Base-by-base conservation (phyloP, 305 asterid species). In the Fraxinus angustifolia region DNA sequence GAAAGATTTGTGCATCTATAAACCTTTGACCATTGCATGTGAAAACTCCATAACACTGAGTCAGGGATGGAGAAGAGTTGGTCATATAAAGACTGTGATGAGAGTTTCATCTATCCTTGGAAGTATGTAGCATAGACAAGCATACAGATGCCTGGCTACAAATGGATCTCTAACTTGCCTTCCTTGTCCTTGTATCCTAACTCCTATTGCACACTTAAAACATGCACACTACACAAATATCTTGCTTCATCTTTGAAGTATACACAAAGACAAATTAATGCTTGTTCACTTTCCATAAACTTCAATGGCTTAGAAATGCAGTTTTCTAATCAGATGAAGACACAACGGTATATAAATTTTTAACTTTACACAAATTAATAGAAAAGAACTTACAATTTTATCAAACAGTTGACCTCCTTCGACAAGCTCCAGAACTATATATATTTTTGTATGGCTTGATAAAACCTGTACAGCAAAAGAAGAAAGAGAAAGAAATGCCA, bases 361-460 rank as follows among this genome's bases (percentile, higher is more conserved):
- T 26, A 19, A 19, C 28, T 40, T 50, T 70, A 35, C 65, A 35
- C 35, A 50, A 78, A 67, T 56, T 58, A 30, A 68, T 68, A 31
- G 56, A 80, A 70, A 82, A 77, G 33, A 81, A 78, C 97, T 88
- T 88, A 94, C 99, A 87, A 94, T 92, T 89, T 86, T 91, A 83
- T 50, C 98, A 79, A 90, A 96, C 79, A 96, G 94, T 87, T 92
- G 97, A 83, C 99, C 99, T 36, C 99, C 99, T 17, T 91, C 85
- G 82, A 92, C 97, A 86, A 91, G 91, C 91, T 96, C 99, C 81
- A 92, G 91, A 80, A 95, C 91, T 60, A 93, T 90, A 87, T 90
- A 95, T 82, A 95, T 87, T 86, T 89, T 94, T 67, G 95, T 76
- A 33, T 82, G 90, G 90, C 97, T 83, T 73, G 99, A 90, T 83